Conservation (phyloP, 1,139 yeast genomes). For the Zygotorulaspora mrakii region DNA sequence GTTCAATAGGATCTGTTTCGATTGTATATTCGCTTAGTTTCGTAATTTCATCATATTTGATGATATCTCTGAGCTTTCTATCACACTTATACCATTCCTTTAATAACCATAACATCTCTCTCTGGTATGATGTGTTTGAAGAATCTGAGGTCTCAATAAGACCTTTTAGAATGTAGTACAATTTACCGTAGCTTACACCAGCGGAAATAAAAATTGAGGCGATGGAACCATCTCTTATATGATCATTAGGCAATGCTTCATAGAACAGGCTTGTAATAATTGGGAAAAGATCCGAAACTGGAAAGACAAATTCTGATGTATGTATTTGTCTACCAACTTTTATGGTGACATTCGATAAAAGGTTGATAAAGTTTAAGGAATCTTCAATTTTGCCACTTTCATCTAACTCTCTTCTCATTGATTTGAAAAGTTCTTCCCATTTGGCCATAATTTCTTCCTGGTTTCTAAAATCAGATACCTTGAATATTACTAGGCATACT, state of each 20-base stretch:
- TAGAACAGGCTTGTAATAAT: conserved; percentile 41
- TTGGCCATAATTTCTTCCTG: conserved; percentile 66
- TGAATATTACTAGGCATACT: conserved; percentile 71
- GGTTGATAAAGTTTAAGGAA: conserved; percentile 36
- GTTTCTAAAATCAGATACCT: conserved; percentile 75
- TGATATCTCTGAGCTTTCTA: conserved; percentile 54
- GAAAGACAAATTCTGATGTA: conserved; percentile 73
- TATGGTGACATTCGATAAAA: conserved; percentile 41
- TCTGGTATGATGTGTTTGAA: conserved; percentile 45
- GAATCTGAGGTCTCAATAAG: conserved; percentile 61
- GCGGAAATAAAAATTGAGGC: conserved; percentile 71
- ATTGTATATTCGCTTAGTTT: conserved; percentile 29
- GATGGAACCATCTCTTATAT: conserved; percentile 49
- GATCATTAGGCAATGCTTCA: conserved; percentile 39
- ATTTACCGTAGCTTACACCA: conserved; percentile 68
- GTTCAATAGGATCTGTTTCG: conserved; percentile 36
- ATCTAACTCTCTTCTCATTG: conserved; percentile 30
- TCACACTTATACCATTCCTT: conserved; percentile 64
- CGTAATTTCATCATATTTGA: conserved; percentile 37
- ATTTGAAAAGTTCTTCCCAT: conserved; percentile 63
- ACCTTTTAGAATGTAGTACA: conserved; percentile 65
- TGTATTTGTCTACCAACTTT: conserved; percentile 48
- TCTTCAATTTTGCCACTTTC: conserved; percentile 28
- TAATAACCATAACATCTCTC: conserved; percentile 61
- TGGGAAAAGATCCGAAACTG: conserved; percentile 67